These are phyloP conservation scores for Primulina huaijiensis DNA, from an alignment of 257 asterid genomes.

Conservation along the genomic window DNA sequence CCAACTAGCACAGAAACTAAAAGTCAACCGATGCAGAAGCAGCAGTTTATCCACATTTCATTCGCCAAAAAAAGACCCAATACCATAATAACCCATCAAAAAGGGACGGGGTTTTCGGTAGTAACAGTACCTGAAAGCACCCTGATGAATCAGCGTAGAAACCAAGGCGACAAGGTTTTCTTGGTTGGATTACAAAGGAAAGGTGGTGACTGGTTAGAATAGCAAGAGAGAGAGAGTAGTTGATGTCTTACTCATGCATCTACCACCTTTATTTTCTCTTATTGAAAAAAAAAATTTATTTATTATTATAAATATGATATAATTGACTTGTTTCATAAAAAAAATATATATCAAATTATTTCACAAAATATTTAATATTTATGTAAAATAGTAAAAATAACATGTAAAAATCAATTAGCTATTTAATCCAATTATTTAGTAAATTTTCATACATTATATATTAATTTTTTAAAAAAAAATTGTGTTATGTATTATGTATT, in stretches of 20 bases:
- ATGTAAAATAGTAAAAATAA: neutral
- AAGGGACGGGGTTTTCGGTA: slow-evolving; percentile 9
- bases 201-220: slow-evolving; percentile 25
- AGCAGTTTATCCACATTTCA: slow-evolving; percentile 20
- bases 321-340: too few species aligned
- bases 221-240: slow-evolving; percentile 25
- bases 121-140: slow-evolving; percentile 31
- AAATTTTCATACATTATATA: too few species aligned
- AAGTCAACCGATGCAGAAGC: slow-evolving; percentile 58
- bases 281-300: too few species aligned
- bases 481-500: too few species aligned
- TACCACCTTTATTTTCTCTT: slow-evolving; percentile 40
- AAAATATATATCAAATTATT: too few species aligned
- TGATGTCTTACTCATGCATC: slow-evolving; percentile 62
- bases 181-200: slow-evolving; percentile 23
- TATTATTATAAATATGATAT: too few species aligned
- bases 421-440: too few species aligned
- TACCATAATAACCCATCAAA: slow-evolving; percentile 25
- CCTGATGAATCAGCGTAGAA: slow-evolving; percentile 15
- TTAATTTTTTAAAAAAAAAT: too few species aligned
- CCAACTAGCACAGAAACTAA: slow-evolving; percentile 30
- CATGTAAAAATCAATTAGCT: neutral
- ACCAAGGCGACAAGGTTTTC: slow-evolving; percentile 25
- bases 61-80: slow-evolving; percentile 16
- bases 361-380: too few species aligned